Base-by-base conservation (phyloP, 352 stramenopile genomes). In the Phytophthora cryptogea region DNA sequence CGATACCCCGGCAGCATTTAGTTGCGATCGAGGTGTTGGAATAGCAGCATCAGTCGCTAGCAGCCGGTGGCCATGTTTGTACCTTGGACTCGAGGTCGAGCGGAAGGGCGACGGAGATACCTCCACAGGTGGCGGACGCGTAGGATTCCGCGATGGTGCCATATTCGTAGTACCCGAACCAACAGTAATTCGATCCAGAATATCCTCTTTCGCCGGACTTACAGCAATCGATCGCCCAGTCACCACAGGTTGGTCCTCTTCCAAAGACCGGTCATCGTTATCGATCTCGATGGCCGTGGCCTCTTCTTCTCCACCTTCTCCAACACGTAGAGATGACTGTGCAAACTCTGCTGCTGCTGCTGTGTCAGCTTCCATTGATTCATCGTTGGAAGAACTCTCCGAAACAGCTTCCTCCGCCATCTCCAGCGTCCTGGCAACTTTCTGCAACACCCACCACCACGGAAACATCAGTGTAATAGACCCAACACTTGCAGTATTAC, bases 381-480 rank as follows among this genome's bases (percentile, higher is more conserved):
- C 23, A 2, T 23, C 42, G 9, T 39, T 37, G 5, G 32, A 36
- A 14, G 47, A 45, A 39, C 52, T 63, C 36, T 74, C 66, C 4
- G 36, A 30, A 42, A 8, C 47, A 37, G 49, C 31, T 7, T 60
- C 59, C 3, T 63, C 36, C 36, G 45, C 59, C 58, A 68, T 54
- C 16, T 68, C 46, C 43, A 72, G 35, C n/a, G 52, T 68, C 31
- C 64, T 68, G 6, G 59, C 64, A 27, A 72, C 59, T 10, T 68
- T 60, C 64, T 68, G 26, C n/a, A 56, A 1, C 16, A 45, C 9
- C 28, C 17, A 30, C 3, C 27, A 54, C 17, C 14, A 27, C 28
- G 49, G 45, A 0, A 36, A 8, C 13, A 7, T 10, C 13, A n/a
- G 28, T 8, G 20, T 23, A 33, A 11, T 7, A 49, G n/a, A 7